These are phyloP conservation scores for Rhodamnia rubescens DNA, from an alignment of 345 rosid species.

Conservation along the genomic window DNA sequence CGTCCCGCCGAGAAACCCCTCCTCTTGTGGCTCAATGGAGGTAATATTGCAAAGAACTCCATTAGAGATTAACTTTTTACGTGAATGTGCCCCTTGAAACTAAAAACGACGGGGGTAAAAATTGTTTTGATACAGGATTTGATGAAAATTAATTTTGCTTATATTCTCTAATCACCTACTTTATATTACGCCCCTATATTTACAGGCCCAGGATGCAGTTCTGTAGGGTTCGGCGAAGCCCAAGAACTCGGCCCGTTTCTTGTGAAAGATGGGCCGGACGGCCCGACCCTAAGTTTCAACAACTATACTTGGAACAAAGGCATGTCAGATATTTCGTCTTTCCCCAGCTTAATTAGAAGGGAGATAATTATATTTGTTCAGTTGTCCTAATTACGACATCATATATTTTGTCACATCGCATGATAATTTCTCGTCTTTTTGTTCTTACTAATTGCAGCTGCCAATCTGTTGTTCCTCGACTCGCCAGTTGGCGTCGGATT, in stretches of 20 bases:
- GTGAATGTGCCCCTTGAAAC: background rate
- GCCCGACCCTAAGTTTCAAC: background rate
- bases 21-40: conserved; percentile 82
- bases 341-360: background rate
- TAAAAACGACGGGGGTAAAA: background rate
- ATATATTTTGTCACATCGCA: background rate
- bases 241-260: conserved; percentile 16
- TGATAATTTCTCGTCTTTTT: no score
- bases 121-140: no score
- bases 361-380: no score
- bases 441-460: background rate
- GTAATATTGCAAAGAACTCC: conserved; percentile 5
- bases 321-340: background rate
- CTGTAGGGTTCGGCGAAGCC: conserved; percentile 11
- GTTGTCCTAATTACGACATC: background rate
- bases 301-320: conserved; percentile 11
- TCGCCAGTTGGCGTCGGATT: background rate
- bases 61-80: background rate
- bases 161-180: no score
- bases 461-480: background rate
- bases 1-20: conserved; percentile 33
- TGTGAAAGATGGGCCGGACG: conserved; percentile 8
- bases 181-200: background rate
- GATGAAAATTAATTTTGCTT: no score
- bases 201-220: conserved; percentile 19